Percentiles rank a stretch among this genome's conserved stretches.
Evolutionary conservation across 2,329 filamentous ascomycete species (phyloP).

Genomic region (Rhytidhysteron rufulum): DNA sequence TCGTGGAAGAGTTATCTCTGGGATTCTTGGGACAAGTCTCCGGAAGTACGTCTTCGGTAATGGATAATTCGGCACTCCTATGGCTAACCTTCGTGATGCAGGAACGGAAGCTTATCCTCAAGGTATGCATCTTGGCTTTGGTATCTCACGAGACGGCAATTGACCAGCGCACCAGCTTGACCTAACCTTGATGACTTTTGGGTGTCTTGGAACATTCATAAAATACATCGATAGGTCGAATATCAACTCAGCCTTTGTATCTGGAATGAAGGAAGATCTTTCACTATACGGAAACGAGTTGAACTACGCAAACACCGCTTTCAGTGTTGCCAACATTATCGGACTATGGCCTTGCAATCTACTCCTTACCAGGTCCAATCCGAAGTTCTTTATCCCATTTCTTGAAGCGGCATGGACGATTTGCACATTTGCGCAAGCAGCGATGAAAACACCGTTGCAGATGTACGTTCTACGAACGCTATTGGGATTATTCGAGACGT

Average conservation of each 20-base stretch:
- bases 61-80: not conserved
- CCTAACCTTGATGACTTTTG: not conserved
- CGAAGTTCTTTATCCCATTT: conserved; percentile 16
- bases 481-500: conserved; percentile 25
- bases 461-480: conserved; percentile 31
- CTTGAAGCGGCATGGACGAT: conserved; percentile 15
- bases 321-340: conserved; percentile 37
- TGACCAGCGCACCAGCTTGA: no score
- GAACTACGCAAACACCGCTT: conserved; percentile 6
- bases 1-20: not conserved
- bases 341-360: conserved; percentile 40
- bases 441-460: conserved; percentile 4
- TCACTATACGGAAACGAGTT: conserved; percentile 5
- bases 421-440: conserved; percentile 15
- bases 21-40: not conserved
- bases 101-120: not conserved
- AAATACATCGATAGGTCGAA: not conserved
- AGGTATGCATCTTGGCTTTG: no score
- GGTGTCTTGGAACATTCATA: not conserved
- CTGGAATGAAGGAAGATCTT: conserved; percentile 5
- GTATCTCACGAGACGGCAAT: no score
- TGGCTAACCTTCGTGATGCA: not conserved
- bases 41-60: not conserved
- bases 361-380: conserved; percentile 23
- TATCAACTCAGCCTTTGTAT: not conserved